Evolutionary conservation across 441 rosid genomes (phyloP).

Genomic region (Gossypium laxum): DNA sequence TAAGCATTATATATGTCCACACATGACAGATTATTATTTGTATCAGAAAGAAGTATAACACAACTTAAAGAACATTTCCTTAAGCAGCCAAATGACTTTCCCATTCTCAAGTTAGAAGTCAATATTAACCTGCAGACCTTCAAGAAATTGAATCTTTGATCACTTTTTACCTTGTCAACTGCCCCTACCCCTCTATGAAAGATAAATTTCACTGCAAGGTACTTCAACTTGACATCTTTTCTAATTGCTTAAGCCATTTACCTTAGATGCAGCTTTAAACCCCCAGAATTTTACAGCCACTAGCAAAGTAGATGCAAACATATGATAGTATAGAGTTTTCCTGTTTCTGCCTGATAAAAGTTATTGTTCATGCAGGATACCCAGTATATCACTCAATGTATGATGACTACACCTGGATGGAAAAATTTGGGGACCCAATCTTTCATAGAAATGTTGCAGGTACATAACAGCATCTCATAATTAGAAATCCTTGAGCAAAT

Average conservation of each 20-base stretch:
- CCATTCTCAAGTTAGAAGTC: neutral
- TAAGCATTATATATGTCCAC: neutral
- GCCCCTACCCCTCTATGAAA: neutral
- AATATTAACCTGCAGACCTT: neutral
- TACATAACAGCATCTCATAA: constrained; percentile 14
- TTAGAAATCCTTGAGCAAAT: neutral
- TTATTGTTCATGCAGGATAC: constrained; percentile 34
- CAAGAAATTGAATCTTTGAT: neutral
- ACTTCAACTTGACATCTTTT: neutral
- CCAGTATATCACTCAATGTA: constrained; percentile 88
- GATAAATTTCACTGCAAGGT: neutral
- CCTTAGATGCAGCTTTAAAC: neutral
- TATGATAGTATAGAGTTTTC: constrained; percentile 4
- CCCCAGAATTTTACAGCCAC: neutral
- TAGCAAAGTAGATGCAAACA: neutral
- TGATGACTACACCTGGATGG: constrained; percentile 76
- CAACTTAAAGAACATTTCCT: neutral
- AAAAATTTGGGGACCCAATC: constrained; percentile 66
- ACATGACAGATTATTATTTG: no score
- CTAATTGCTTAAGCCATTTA: neutral
- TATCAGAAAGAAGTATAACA: neutral
- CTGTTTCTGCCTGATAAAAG: constrained; percentile 1
- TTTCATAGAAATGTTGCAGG: constrained; percentile 74
- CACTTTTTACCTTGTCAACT: neutral
- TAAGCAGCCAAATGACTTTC: neutral